phyloP scores from a whole-genome alignment of 805 yeast species.

The Zygoascus biomembranicola region DNA sequence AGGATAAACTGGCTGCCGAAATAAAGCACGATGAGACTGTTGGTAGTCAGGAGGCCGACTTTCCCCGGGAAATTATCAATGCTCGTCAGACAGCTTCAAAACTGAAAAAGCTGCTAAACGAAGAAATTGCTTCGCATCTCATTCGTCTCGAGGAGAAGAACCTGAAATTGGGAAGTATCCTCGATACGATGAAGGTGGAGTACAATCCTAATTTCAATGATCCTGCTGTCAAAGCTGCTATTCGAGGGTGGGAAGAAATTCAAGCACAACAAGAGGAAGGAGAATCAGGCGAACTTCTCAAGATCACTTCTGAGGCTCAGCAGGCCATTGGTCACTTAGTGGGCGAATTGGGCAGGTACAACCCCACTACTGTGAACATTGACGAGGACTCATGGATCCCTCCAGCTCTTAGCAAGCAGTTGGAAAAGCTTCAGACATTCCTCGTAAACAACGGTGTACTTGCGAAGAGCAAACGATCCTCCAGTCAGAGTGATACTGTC shows the following conservation, averaged over 20 bases:
- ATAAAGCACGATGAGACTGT: constrained; percentile 26
- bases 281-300: not conserved
- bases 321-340: not conserved
- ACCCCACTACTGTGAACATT: constrained; percentile 1
- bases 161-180: constrained; percentile 25
- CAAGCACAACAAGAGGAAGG: constrained; percentile 13
- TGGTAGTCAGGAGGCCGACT: constrained; percentile 7
- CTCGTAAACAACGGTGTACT: constrained; percentile 13
- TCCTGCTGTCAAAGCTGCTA: constrained; percentile 71
- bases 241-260: constrained; percentile 33
- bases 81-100: constrained; percentile 1
- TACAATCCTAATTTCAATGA: constrained; percentile 84
- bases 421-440: constrained; percentile 7
- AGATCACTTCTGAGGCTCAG: not conserved
- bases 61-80: constrained; percentile 11
- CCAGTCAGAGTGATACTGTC: constrained; percentile 10
- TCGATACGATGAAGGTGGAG: constrained; percentile 42
- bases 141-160: not conserved
- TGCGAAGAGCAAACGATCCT: constrained; percentile 4
- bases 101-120: not conserved
- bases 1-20: constrained; percentile 18
- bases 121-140: not conserved
- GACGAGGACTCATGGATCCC: constrained; percentile 2
- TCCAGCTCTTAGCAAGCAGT: not conserved
- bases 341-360: constrained; percentile 6